Conservation (phyloP, 179 eudicot species). For the Beta corolliflora region DNA sequence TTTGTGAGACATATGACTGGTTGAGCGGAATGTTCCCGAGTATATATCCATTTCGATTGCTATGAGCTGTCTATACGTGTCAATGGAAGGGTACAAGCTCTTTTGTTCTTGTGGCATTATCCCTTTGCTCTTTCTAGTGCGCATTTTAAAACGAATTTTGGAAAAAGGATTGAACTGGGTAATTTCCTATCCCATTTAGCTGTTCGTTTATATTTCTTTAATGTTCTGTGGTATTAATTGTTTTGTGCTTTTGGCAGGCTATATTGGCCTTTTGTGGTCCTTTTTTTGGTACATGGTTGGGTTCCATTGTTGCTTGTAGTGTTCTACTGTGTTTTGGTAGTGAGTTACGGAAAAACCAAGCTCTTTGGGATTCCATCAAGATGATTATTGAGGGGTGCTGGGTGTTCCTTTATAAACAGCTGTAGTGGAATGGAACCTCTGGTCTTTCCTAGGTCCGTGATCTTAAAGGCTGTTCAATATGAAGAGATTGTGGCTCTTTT, state of each 20-base stretch:
- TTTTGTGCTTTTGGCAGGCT: conserved; percentile 54
- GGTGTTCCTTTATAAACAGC: conserved; percentile 30
- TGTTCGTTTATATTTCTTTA: not conserved
- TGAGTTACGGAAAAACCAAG: conserved; percentile 23
- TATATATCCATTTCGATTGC: conserved; percentile 25
- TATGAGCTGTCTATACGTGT: conserved; percentile 20
- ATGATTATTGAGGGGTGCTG: conserved; percentile 22
- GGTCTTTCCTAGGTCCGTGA: conserved; percentile 19
- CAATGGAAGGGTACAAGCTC: conserved; percentile 27
- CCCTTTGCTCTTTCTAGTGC: conserved; percentile 28
- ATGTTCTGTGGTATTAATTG: conserved; percentile 25
- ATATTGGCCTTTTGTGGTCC: conserved; percentile 39
- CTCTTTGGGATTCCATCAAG: conserved; percentile 35
- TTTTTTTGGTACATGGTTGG: conserved; percentile 41
- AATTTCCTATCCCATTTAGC: conserved; percentile 33
- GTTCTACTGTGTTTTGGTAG: conserved; percentile 33
- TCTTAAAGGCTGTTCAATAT: conserved; percentile 16
- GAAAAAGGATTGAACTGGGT: conserved; percentile 34
- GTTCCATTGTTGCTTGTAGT: conserved; percentile 37
- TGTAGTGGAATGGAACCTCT: conserved; percentile 24
- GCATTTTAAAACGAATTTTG: conserved; percentile 30
- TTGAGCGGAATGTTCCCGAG: conserved; percentile 18
- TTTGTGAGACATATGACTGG: conserved; percentile 31
- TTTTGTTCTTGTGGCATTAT: conserved; percentile 27
- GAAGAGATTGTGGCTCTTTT: conserved; percentile 28